Base-by-base conservation (phyloP, 2,329 filamentous ascomycete species). In the Microdochium bolleyi region DNA sequence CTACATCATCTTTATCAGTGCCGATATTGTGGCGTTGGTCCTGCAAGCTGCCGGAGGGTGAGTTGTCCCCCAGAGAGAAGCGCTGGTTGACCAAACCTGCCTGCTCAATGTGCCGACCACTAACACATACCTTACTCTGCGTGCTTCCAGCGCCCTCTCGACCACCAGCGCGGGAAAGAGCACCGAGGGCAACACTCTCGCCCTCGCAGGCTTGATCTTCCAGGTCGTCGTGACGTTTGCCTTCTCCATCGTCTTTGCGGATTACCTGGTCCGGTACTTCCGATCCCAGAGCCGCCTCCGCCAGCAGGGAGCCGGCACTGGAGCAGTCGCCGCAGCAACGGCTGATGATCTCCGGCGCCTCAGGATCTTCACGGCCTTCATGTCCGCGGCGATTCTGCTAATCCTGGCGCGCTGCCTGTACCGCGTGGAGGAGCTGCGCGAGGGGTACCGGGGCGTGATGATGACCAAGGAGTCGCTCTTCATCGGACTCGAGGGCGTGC, bases 391-490 rank as follows among this genome's bases (percentile, higher is more conserved):
- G 0, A 79, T 80, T 8, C 30, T 84, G 3, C 73, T 76, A 38
- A 81, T 85, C 57, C 72, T 84, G 44, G 73, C 74, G 19, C 70
- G 83, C 8, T 82, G 77, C 51, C 73, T 77, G 21, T 87, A 82
- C 60, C 73, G 83, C 22, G 74, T 84, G 22, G 77, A 74, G 0
- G 82, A 86, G 66, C 63, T 86, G 54, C 75, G 73, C 53, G 70
- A 79, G 24, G 82, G 82, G 2, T 85, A 80, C 69, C 59, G 53
- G 1, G 80, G 79, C 0, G 60, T 66, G 13, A 60, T 85, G 57
- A 75, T 82, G 49, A 62, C 62, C 46, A 64, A 79, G 25, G 66
- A 80, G 61, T 58, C 61, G 0, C 59, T 74, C 5, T 80, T 79
- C 56, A 75, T 79, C 54, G 70, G 62, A 1, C 61, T 80, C 3